Conservation (phyloP, 2,329 filamentous ascomycete species). For the Lecanicillium sp. region DNA sequence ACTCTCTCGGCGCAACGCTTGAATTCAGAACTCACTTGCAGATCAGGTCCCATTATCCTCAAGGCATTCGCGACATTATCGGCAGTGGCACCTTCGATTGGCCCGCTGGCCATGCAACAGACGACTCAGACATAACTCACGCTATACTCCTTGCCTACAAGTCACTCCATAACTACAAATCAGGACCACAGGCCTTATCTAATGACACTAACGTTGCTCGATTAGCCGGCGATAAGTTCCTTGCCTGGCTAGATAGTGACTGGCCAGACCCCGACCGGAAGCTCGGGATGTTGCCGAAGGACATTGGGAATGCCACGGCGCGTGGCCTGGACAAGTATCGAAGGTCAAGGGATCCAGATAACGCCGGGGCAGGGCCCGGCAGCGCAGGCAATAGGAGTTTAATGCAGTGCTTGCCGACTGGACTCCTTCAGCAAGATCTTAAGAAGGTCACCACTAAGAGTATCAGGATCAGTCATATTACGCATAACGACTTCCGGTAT, state of each 20-base stretch:
- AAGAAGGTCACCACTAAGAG: slow-evolving; percentile 22
- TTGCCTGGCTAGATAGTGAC: slow-evolving; percentile 32
- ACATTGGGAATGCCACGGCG: slow-evolving; percentile 32
- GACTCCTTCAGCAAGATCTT: slow-evolving; percentile 26
- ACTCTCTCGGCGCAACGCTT: slow-evolving; percentile 36
- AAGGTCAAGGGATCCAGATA: slow-evolving; percentile 17
- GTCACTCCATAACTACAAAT: too few relatives aligned
- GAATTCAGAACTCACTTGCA: slow-evolving; percentile 30
- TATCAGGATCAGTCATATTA: slow-evolving; percentile 28
- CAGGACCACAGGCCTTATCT: too few relatives aligned
- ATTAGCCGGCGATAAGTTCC: slow-evolving; percentile 28
- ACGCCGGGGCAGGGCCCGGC: slow-evolving; percentile 28
- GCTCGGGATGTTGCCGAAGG: slow-evolving; percentile 21
- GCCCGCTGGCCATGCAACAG: slow-evolving; percentile 35
- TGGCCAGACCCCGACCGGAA: slow-evolving; percentile 34
- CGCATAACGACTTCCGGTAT: slow-evolving; percentile 28
- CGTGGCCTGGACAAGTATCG: slow-evolving; percentile 23
- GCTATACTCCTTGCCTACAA: slow-evolving; percentile 37
- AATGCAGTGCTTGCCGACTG: slow-evolving; percentile 40
- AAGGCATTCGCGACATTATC: slow-evolving; percentile 31
- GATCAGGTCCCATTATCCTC: slow-evolving; percentile 27
- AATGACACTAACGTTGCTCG: slow-evolving; percentile 22
- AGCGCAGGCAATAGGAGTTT: slow-evolving; percentile 36
- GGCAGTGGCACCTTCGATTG: slow-evolving; percentile 36
- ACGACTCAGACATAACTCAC: slow-evolving; percentile 40